Conservation (phyloP, 768 basidiomycete species). For the Mycena haematopus region DNA sequence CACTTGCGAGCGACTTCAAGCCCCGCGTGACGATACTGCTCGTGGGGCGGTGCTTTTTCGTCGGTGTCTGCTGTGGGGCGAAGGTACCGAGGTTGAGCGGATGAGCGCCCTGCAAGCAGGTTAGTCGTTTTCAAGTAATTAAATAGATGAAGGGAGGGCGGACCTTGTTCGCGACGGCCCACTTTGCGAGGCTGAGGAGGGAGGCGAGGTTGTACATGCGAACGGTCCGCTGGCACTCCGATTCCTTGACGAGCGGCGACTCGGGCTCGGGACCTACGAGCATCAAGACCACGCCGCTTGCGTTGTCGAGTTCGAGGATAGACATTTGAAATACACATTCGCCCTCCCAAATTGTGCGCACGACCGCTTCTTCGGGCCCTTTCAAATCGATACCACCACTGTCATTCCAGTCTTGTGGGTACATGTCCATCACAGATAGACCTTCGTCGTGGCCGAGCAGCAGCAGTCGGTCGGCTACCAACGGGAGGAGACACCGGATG, state of each 20-base stretch:
- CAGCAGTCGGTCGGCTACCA: conserved; percentile 68
- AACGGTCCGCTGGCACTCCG: conserved; percentile 60
- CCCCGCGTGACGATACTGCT: conserved; percentile 69
- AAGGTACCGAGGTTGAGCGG: conserved; percentile 67
- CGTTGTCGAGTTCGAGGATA: conserved; percentile 71
- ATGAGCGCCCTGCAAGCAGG: conserved; percentile 51
- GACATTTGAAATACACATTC: conserved; percentile 85
- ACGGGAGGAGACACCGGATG: conserved; percentile 77
- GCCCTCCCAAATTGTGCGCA: conserved; percentile 74
- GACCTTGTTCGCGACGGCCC: conserved; percentile 74
- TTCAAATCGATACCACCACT: conserved; percentile 53
- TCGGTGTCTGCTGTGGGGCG: conserved; percentile 55
- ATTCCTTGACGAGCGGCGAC: conserved; percentile 53
- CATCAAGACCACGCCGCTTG: conserved; percentile 70
- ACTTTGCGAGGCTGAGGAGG: conserved; percentile 75
- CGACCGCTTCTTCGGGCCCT: conserved; percentile 76
- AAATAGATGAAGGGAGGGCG: background rate
- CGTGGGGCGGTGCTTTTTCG: conserved; percentile 57
- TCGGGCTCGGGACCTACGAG: conserved; percentile 72
- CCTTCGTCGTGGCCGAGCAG: conserved; percentile 84
- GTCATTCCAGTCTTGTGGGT: conserved; percentile 73
- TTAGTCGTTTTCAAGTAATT: background rate
- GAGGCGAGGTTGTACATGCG: conserved; percentile 88
- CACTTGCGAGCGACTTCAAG: conserved; percentile 57
- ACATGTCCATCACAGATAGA: conserved; percentile 83